Conservation (phyloP, 495 filamentous ascomycete genomes). For the Bacidia rubella region DNA sequence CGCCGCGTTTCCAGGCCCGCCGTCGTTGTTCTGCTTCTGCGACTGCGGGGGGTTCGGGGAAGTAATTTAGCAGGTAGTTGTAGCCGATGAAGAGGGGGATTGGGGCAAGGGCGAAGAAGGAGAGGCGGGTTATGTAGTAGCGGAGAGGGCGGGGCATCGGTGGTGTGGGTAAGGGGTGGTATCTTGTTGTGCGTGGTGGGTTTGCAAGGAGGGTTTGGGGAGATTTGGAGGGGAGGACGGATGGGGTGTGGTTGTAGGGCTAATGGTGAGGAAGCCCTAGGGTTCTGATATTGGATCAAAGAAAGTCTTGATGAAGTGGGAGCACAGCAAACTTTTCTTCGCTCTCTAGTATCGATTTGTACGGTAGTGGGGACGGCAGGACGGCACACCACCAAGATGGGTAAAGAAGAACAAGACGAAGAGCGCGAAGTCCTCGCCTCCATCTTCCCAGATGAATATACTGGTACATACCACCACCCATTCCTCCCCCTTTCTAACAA, state of each 20-base stretch:
- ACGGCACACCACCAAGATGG: constrained; percentile 52
- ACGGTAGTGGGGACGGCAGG: too few species aligned
- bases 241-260: too few species aligned
- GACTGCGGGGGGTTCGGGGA: constrained; percentile 6
- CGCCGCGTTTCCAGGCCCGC: background rate
- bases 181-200: background rate
- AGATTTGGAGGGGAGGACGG: background rate
- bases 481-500: background rate
- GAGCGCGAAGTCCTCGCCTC: constrained; percentile 95
- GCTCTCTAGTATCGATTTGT: too few species aligned
- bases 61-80: background rate
- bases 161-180: background rate
- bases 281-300: too few species aligned
- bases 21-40: background rate
- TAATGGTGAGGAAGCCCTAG: too few species aligned
- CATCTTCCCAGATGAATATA: constrained; percentile 96
- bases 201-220: background rate
- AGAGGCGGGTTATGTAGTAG: background rate
- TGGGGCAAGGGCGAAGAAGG: background rate
- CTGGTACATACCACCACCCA: constrained; percentile 38
- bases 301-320: too few species aligned
- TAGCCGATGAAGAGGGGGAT: background rate
- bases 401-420: constrained; percentile 83
- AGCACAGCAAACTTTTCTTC: too few species aligned
- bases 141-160: background rate